A percentile compares a stretch with the other conserved stretches of the same genome.
Conservation (phyloP, 371 early-diverging fungal species). For the Pancytospora philotis region DNA sequence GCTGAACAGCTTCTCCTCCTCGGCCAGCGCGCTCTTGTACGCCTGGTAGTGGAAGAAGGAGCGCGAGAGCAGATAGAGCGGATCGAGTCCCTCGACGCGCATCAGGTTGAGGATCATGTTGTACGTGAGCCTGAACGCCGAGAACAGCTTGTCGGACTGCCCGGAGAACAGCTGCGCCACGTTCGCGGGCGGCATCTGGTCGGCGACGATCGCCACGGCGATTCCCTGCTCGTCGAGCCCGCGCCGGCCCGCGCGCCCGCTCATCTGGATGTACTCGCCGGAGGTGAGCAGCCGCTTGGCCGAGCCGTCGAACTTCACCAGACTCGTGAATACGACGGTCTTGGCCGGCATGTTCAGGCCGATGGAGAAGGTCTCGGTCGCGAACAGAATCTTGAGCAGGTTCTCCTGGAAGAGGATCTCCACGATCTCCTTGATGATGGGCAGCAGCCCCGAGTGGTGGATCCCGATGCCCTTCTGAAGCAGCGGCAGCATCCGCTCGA, state of each 20-base stretch:
- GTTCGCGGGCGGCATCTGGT: constrained; percentile 39
- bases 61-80: constrained; percentile 79
- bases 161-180: constrained; percentile 51
- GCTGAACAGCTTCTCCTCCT: constrained; percentile 30
- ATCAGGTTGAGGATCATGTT: constrained; percentile 94
- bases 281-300: constrained; percentile 72
- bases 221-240: constrained; percentile 87
- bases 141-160: constrained; percentile 77
- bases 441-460: constrained; percentile 95
- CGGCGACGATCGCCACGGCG: constrained; percentile 83
- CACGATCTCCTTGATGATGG: constrained; percentile 94
- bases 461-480: constrained; percentile 91
- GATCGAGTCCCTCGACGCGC: constrained; percentile 86
- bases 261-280: constrained; percentile 93
- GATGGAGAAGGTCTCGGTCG: constrained; percentile 99
- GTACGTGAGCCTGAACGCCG: constrained; percentile 93
- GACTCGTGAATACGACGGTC: constrained; percentile 90
- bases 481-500: constrained; percentile 79
- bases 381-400: constrained; percentile 90
- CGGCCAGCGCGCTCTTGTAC: constrained; percentile 34
- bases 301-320: constrained; percentile 90
- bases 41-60: constrained; percentile 88
- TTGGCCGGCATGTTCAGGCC: constrained; percentile 99
- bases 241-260: constrained; percentile 61
- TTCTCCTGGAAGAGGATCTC: constrained; percentile 98